Evolutionary conservation across 108 stramenopile genomes (phyloP).

Genomic region (Phaeodactylum tricornutum): DNA sequence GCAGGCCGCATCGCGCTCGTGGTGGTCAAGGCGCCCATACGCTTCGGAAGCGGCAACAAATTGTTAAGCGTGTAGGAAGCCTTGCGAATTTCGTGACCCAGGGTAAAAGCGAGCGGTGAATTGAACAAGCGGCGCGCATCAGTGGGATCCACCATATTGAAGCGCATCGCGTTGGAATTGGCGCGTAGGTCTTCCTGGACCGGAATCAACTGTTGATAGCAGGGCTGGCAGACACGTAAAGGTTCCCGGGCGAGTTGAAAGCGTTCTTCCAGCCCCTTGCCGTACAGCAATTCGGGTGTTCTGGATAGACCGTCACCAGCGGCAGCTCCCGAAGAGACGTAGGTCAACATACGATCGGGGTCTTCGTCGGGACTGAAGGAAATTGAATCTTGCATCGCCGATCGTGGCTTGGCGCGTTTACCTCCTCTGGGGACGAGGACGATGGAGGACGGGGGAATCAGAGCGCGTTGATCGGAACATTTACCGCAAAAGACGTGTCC

Average conservation of each 20-base stretch:
- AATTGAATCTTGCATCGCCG: not conserved
- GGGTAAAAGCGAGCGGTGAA: slow-evolving; percentile 75
- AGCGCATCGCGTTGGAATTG: slow-evolving; percentile 73
- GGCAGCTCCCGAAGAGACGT: slow-evolving; percentile 3
- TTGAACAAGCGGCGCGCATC: slow-evolving; percentile 55
- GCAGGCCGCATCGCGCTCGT: not conserved
- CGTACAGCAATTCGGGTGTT: slow-evolving; percentile 50
- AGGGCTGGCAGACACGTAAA: slow-evolving; percentile 48
- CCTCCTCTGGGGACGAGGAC: slow-evolving; percentile 38
- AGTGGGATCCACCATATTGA: slow-evolving; percentile 76
- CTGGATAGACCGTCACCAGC: no score
- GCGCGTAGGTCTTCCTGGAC: slow-evolving; percentile 59
- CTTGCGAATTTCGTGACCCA: slow-evolving; percentile 87
- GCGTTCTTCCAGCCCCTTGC: slow-evolving; percentile 60
- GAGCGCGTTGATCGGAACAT: slow-evolving; percentile 41
- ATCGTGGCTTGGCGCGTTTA: slow-evolving; percentile 21
- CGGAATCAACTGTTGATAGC: slow-evolving; percentile 39
- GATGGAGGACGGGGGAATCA: slow-evolving; percentile 68
- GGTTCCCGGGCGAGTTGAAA: slow-evolving; percentile 48
- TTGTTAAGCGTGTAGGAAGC: slow-evolving; percentile 81
- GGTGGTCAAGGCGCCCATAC: slow-evolving; percentile 19
- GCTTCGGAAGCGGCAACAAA: slow-evolving; percentile 52
- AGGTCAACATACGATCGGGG: slow-evolving; percentile 60
- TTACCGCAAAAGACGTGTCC: slow-evolving; percentile 73
- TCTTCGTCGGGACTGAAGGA: slow-evolving; percentile 44